A percentile compares a stretch with the other conserved stretches of the same genome.
These are phyloP conservation scores for Colletotrichum paranaense DNA, from an alignment of 2,329 filamentous ascomycete species.

Conservation along the genomic window DNA sequence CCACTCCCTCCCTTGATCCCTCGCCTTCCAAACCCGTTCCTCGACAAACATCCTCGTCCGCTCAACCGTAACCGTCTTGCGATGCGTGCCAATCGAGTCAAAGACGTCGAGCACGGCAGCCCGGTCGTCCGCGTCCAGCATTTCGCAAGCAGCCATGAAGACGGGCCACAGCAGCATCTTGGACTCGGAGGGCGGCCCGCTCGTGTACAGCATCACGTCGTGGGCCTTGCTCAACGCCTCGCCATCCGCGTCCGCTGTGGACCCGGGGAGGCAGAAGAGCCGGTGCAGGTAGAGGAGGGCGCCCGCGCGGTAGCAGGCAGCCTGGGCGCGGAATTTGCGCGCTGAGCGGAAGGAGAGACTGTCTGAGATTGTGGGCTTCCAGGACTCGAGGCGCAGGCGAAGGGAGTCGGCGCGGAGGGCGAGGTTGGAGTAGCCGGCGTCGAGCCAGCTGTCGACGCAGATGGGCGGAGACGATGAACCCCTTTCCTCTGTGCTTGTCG, in stretches of 20 bases:
- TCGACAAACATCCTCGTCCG: slow-evolving; percentile 41
- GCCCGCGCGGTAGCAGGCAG: slow-evolving; percentile 41
- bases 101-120: slow-evolving; percentile 39
- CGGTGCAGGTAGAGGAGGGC: slow-evolving; percentile 43
- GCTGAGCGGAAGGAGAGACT: slow-evolving; percentile 40
- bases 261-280: slow-evolving; percentile 39
- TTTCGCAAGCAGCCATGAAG: slow-evolving; percentile 43
- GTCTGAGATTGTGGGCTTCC: slow-evolving; percentile 40
- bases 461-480: neutral
- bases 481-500: neutral
- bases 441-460: slow-evolving; percentile 1
- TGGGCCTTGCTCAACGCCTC: slow-evolving; percentile 42
- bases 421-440: slow-evolving; percentile 1
- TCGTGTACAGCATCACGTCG: slow-evolving; percentile 43
- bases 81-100: slow-evolving; percentile 39
- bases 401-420: slow-evolving; percentile 37
- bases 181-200: slow-evolving; percentile 39
- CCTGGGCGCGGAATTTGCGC: slow-evolving; percentile 43
- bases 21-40: slow-evolving; percentile 43
- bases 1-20: slow-evolving; percentile 41
- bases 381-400: slow-evolving; percentile 37
- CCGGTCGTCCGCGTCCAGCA: slow-evolving; percentile 40
- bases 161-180: slow-evolving; percentile 45
- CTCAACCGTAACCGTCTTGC: slow-evolving; percentile 42
- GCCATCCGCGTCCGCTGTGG: slow-evolving; percentile 37